Conservation (phyloP, 106 monocot genomes). For the Gastrodia elata region DNA sequence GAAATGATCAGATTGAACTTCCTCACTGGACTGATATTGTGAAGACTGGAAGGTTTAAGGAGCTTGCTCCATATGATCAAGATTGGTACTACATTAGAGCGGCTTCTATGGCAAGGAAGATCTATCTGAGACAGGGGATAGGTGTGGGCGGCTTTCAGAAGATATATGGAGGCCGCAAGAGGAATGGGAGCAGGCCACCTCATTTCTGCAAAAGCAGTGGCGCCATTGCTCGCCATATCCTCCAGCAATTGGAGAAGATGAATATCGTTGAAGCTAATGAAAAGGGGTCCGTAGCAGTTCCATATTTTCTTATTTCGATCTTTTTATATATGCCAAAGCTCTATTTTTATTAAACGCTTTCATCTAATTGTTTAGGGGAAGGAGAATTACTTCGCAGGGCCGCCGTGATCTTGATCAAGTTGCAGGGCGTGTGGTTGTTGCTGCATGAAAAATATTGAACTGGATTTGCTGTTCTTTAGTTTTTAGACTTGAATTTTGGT, state of each 20-base stretch:
- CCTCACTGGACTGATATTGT: slow-evolving; percentile 33
- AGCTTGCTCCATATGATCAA: slow-evolving; percentile 31
- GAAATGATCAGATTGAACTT: slow-evolving; percentile 23
- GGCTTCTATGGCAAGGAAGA: slow-evolving; percentile 42
- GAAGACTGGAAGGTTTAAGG: slow-evolving; percentile 34
- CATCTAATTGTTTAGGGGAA: slow-evolving; percentile 31
- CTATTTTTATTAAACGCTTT: not conserved
- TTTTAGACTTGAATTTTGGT: not conserved
- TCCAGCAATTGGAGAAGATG: slow-evolving; percentile 52
- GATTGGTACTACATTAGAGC: slow-evolving; percentile 35
- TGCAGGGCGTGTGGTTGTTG: slow-evolving; percentile 29
- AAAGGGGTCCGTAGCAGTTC: slow-evolving; percentile 31
- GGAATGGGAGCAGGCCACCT: slow-evolving; percentile 47
- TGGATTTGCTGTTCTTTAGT: not conserved
- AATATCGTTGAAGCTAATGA: slow-evolving; percentile 39
- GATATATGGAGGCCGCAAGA: slow-evolving; percentile 39
- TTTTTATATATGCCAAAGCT: too few relatives aligned
- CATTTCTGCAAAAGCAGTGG: slow-evolving; percentile 85
- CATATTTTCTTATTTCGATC: too few relatives aligned
- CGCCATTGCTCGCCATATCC: slow-evolving; percentile 47
- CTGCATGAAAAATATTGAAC: slow-evolving; percentile 3
- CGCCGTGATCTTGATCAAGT: slow-evolving; percentile 54
- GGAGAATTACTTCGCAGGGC: slow-evolving; percentile 49
- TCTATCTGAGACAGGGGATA: slow-evolving; percentile 34
- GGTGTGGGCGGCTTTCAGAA: slow-evolving; percentile 37